Evolutionary conservation across 805 yeast species (phyloP).

Genomic region (Jamesozyma piceae): DNA sequence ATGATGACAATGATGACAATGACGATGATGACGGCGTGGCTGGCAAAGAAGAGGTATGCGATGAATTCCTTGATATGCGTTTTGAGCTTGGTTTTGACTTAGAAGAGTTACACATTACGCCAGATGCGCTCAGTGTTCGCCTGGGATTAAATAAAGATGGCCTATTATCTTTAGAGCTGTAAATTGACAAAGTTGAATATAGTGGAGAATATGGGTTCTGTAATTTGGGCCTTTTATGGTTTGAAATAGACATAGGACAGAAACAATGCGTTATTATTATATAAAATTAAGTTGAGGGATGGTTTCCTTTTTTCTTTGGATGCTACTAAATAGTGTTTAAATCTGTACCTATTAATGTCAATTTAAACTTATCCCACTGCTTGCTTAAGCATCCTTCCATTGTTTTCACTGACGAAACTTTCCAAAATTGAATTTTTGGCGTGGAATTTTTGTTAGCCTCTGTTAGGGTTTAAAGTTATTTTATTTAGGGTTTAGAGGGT

Average conservation of each 20-base stretch:
- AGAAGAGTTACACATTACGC: background rate
- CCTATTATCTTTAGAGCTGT: conserved; percentile 10
- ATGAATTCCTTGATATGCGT: background rate
- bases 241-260: conserved; percentile 11
- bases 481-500: too few relatives aligned
- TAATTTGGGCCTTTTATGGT: conserved; percentile 11
- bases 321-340: too few relatives aligned
- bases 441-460: too few relatives aligned
- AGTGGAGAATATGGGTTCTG: conserved; percentile 15
- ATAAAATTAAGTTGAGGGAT: too few relatives aligned
- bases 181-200: conserved; percentile 16
- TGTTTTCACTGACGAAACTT: too few relatives aligned
- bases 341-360: too few relatives aligned
- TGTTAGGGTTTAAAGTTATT: too few relatives aligned
- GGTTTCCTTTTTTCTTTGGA: too few relatives aligned
- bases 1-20: background rate
- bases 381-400: too few relatives aligned
- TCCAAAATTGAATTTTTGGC: too few relatives aligned
- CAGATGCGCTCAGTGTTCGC: conserved; percentile 12
- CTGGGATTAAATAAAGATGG: conserved; percentile 16
- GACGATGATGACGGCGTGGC: background rate
- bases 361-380: too few relatives aligned
- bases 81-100: background rate
- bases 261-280: background rate
- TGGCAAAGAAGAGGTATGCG: background rate